These are phyloP conservation scores for Verticillium tricorpus DNA, from an alignment of 2,329 filamentous ascomycete species.

Conservation along the genomic window DNA sequence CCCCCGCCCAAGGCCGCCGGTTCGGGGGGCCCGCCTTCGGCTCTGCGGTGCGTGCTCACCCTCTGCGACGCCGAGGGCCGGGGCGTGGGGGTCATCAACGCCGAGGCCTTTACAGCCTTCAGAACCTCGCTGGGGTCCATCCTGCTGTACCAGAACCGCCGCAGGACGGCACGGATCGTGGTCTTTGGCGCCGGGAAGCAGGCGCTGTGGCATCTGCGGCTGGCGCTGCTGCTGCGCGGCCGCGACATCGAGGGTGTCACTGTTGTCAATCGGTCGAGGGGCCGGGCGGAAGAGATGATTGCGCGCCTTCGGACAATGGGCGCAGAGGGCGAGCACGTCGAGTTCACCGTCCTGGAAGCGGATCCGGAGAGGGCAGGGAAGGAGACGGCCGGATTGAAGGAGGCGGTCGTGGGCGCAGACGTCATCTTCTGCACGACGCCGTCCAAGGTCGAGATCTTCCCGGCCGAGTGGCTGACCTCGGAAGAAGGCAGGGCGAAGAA, in stretches of 20 bases:
- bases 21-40: constrained; percentile 1
- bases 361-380: constrained; percentile 48
- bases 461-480: constrained; percentile 65
- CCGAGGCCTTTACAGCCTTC: constrained; percentile 72
- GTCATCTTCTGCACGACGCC: constrained; percentile 90
- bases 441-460: constrained; percentile 69
- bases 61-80: constrained; percentile 18
- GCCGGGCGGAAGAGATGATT: constrained; percentile 47
- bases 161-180: constrained; percentile 67
- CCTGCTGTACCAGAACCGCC: constrained; percentile 55
- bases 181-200: constrained; percentile 88
- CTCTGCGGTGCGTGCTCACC: constrained; percentile 39
- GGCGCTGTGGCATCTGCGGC: constrained; percentile 89
- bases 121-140: constrained; percentile 71
- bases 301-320: constrained; percentile 20
- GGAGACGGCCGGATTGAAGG: constrained; percentile 41
- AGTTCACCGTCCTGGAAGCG: constrained; percentile 64
- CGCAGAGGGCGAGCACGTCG: constrained; percentile 14
- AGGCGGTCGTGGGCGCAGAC: constrained; percentile 67
- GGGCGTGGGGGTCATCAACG: constrained; percentile 66
- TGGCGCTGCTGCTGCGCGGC: constrained; percentile 71
- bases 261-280: constrained; percentile 74
- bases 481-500: constrained; percentile 66
- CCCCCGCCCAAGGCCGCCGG: constrained; percentile 12
- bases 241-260: constrained; percentile 72